phyloP scores from a whole-genome alignment of 2,329 filamentous ascomycete species.

The Alternaria alternata region DNA sequence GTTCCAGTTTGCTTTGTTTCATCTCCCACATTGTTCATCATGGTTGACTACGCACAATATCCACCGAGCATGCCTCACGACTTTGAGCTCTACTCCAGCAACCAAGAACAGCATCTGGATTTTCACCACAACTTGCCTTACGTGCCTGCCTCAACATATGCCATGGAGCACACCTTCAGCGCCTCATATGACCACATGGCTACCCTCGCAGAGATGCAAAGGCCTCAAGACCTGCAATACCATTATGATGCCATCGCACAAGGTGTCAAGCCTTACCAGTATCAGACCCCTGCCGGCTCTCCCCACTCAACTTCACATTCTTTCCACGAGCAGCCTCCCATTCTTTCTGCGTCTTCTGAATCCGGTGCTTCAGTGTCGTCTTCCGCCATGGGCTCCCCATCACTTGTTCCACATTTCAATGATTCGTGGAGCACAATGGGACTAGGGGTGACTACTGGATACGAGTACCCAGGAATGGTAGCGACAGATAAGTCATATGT shows the following conservation, averaged over 20 bases:
- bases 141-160: slow-evolving; percentile 37
- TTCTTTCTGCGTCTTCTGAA: slow-evolving; percentile 59
- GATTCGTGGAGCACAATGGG: slow-evolving; percentile 67
- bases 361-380: slow-evolving; percentile 61
- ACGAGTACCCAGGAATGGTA: slow-evolving; percentile 60
- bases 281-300: slow-evolving; percentile 52
- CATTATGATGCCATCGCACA: slow-evolving; percentile 48
- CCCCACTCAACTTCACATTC: slow-evolving; percentile 56
- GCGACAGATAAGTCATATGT: slow-evolving; percentile 58
- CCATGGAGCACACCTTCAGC: slow-evolving; percentile 49
- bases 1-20: slow-evolving; percentile 11
- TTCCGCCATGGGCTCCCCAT: slow-evolving; percentile 60
- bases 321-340: slow-evolving; percentile 57
- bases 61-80: slow-evolving; percentile 46
- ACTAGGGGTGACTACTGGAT: slow-evolving; percentile 67
- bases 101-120: slow-evolving; percentile 44
- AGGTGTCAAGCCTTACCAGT: slow-evolving; percentile 48
- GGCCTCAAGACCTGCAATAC: slow-evolving; percentile 48
- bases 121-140: slow-evolving; percentile 42
- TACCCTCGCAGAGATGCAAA: slow-evolving; percentile 42
- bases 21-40: slow-evolving; percentile 28
- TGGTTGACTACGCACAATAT: slow-evolving; percentile 49
- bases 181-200: slow-evolving; percentile 47
- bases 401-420: slow-evolving; percentile 68
- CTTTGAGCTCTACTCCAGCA: slow-evolving; percentile 50